These are phyloP conservation scores for Blastomyces parvus DNA, from an alignment of 2,329 filamentous ascomycete species.

Conservation along the genomic window DNA sequence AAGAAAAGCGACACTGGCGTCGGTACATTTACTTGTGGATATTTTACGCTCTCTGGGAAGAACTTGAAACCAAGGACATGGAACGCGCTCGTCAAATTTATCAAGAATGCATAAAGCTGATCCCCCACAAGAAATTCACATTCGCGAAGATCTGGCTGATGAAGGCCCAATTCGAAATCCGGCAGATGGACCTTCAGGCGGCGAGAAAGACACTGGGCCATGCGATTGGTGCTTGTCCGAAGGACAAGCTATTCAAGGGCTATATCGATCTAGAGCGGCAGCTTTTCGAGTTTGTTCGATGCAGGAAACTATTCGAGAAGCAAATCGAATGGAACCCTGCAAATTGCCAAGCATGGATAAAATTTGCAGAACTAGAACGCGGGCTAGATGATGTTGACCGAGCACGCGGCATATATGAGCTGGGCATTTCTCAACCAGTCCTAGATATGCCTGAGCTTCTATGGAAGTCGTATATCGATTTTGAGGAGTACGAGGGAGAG, in stretches of 20 bases:
- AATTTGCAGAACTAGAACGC: conserved; percentile 86
- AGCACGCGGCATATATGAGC: conserved; percentile 80
- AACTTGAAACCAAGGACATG: conserved; percentile 70
- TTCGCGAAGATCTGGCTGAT: conserved; percentile 95
- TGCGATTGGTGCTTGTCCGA: conserved; percentile 88
- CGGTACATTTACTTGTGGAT: conserved; percentile 97
- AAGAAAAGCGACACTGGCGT: conserved; percentile 95
- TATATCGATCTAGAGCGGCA: conserved; percentile 91
- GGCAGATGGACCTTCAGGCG: conserved; percentile 67
- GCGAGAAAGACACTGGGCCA: conserved; percentile 84
- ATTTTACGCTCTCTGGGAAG: conserved; percentile 94
- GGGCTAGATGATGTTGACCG: conserved; percentile 84
- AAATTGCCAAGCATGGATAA: conserved; percentile 92
- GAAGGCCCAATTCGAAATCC: conserved; percentile 86
- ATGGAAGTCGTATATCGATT: conserved; percentile 98
- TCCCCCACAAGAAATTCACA: conserved; percentile 94
- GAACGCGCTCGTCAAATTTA: conserved; percentile 83
- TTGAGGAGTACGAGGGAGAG: conserved; percentile 91
- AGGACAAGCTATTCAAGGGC: conserved; percentile 87
- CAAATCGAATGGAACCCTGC: conserved; percentile 84
- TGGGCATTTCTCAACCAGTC: conserved; percentile 70
- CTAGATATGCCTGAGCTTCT: conserved; percentile 96
- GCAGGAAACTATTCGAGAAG: conserved; percentile 85
- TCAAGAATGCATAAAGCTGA: conserved; percentile 71
- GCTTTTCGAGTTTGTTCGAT: conserved; percentile 87